Base-by-base conservation (phyloP, 2,329 filamentous ascomycete species). In the Dactylonectria estremocensis region DNA sequence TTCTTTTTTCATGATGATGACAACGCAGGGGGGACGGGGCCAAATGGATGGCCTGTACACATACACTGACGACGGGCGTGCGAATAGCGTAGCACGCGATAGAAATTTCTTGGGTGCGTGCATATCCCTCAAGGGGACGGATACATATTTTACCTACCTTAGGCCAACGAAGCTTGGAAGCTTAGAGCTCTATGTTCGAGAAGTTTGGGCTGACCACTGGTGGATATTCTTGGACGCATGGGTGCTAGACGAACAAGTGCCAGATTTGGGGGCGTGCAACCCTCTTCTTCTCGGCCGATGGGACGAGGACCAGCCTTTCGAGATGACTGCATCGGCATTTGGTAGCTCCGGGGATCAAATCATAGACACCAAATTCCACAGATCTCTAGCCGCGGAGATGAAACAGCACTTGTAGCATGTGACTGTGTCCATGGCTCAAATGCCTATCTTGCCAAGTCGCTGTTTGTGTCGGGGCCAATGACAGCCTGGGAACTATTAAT, bases 1-100 rank as follows among this genome's bases (percentile, higher is more conserved):
- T 63, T 58, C 59, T 54, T 67, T 67, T 67, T 67, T 67, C 64
- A 64, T 49, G 64, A 67, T 49, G 45, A 63, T 54, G 33, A 67
- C 52, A 49, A 53, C 35, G 64, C 33, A 53, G 57, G 64, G 53
- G 55, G n/a, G 43, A 28, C 31, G 40, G 53, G 24, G 40, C n/a
- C 16, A n/a, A 7, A 55, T 46, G 59, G 28, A 48, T 48, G 62
- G 46, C 46, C 62, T 60, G 62, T 59, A 49, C 24, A 48, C 49
- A 54, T 22, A 60, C 49, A 59, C 28, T 28, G 14, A 43, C 20
- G 35, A 54, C 20, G 46, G 56, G 49, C 20, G 20, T 45, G 31
- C 20, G 22, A 20, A 33, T 49, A 28, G 49, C 43, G 53, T 57
- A 46, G 64, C 58, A 53, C 58, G 58, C 20, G 53, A 33, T 37